These are phyloP conservation scores for Scheffersomyces lignicola DNA, from an alignment of 1,139 yeast genomes.

Conservation along the genomic window DNA sequence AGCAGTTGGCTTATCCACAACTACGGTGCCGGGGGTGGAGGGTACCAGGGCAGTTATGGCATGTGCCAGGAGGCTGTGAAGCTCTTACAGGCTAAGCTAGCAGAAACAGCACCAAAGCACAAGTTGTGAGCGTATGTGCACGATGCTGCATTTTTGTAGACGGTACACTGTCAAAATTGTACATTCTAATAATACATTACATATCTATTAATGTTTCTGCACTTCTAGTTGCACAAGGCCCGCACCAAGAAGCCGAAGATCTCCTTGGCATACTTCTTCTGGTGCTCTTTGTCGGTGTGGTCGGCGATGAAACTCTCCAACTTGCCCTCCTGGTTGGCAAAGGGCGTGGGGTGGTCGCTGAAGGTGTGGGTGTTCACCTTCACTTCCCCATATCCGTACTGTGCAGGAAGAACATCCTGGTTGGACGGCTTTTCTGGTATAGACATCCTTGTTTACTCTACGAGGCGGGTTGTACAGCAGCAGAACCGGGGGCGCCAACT, in stretches of 20 bases:
- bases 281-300: slow-evolving; percentile 38
- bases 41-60: slow-evolving; percentile 53
- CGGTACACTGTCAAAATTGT: too few relatives aligned
- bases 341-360: slow-evolving; percentile 37
- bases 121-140: neutral
- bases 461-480: neutral
- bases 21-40: slow-evolving; percentile 57
- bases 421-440: slow-evolving; percentile 35
- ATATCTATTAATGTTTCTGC: too few relatives aligned
- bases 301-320: slow-evolving; percentile 27
- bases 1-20: slow-evolving; percentile 44
- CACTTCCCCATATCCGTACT: slow-evolving; percentile 34
- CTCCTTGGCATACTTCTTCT: slow-evolving; percentile 38
- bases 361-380: slow-evolving; percentile 34
- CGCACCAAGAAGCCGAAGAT: slow-evolving; percentile 22
- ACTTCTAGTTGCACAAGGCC: slow-evolving; percentile 16
- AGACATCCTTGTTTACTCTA: slow-evolving; percentile 1
- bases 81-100: slow-evolving; percentile 6
- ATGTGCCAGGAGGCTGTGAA: slow-evolving; percentile 28
- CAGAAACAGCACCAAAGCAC: neutral
- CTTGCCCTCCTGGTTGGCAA: slow-evolving; percentile 26
- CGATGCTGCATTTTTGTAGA: too few relatives aligned
- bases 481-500: neutral
- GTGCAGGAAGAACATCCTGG: slow-evolving; percentile 27
- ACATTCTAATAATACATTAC: too few relatives aligned